Evolutionary conservation across 2,329 filamentous ascomycete species (phyloP), one percentile per base, ranked within the genome.

Genomic region (Colletotrichum lupini): DNA sequence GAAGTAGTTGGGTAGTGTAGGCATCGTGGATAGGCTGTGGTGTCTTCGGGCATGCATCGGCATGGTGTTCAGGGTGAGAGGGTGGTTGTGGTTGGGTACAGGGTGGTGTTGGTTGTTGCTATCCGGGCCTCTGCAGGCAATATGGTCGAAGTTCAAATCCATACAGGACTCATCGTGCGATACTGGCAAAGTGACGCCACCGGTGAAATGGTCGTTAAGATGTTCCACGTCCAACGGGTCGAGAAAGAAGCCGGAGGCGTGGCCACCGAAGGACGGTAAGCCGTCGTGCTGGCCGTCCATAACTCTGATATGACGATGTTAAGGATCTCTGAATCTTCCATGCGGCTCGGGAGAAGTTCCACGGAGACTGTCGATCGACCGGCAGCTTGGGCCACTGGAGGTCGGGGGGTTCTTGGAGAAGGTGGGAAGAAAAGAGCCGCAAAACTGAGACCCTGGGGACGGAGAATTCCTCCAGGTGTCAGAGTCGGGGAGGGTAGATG

Each of bases 111-210:
- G 55, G 30, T 71, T 66, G 52, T 37, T 64, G 46, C 46, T 67
- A 52, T 53, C 28, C 46, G 65, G 62, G 30, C 68, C 63, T 37
- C 52, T 72, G 28, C 59, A 52, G 14, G 58, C 58, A 30, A 68
- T 49, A 19, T 67, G 64, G 49, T 67, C 70, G 62, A 64, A 69
- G 68, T 67, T 58, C 67, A 71, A 67, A 75, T 80, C 80, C 30
- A 82, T 77, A 74, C 81, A 83, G 30, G 79, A 78, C 61, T 83
- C 80, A 46, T 79, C 78, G 62, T 83, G 81, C 59, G 68, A 32
- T 16, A 32, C 22, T 12, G 57, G 24, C 56, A 52, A 32, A 24
- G 57, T 26, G 28, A 52, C 63, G 11, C 49, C 26, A 2, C 42
- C 26, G 1, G 46, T 26, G 24, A 57, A 67, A 32, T 56, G 64